phyloP scores from a whole-genome alignment of 495 filamentous ascomycete species.

The Aspergillus incahuasiensis region DNA sequence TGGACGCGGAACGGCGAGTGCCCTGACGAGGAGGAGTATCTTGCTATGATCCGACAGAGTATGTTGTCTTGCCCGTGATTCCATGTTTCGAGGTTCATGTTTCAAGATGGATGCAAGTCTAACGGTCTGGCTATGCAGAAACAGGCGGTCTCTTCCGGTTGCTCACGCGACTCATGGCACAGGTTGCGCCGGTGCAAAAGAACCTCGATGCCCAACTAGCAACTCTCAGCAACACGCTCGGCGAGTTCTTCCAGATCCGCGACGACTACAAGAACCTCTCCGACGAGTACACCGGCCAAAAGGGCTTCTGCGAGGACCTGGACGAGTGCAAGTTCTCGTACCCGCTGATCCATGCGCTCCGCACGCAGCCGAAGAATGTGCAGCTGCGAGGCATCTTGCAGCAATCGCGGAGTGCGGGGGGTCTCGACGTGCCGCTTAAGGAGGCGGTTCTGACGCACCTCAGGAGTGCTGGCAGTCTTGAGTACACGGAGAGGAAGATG shows the following conservation, averaged over 20 bases:
- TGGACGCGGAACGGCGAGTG: constrained; percentile 27
- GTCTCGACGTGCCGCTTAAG: constrained; percentile 15
- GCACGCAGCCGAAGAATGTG: background rate
- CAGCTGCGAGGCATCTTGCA: constrained; percentile 18
- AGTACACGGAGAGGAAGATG: constrained; percentile 16
- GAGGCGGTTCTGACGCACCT: constrained; percentile 14
- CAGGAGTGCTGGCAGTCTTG: constrained; percentile 14
- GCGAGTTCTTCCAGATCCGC: constrained; percentile 35
- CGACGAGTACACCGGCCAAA: constrained; percentile 24
- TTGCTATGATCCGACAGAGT: constrained; percentile 30
- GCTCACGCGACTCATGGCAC: constrained; percentile 24
- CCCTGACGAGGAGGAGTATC: constrained; percentile 29
- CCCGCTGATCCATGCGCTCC: constrained; percentile 25
- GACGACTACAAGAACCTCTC: constrained; percentile 39
- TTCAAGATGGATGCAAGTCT: too few species aligned
- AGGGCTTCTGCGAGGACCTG: constrained; percentile 38
- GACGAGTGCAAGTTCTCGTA: constrained; percentile 38
- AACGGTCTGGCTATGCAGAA: constrained; percentile 21
- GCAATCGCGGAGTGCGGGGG: background rate
- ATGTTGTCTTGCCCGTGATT: too few species aligned
- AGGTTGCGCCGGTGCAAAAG: constrained; percentile 10
- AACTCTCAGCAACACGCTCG: constrained; percentile 18
- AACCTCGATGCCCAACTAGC: background rate
- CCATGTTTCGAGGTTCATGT: too few species aligned
- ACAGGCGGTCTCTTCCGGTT: constrained; percentile 38